These are phyloP conservation scores for Phytophthora pistaciae DNA, from an alignment of 352 stramenopile species.

Conservation along the genomic window DNA sequence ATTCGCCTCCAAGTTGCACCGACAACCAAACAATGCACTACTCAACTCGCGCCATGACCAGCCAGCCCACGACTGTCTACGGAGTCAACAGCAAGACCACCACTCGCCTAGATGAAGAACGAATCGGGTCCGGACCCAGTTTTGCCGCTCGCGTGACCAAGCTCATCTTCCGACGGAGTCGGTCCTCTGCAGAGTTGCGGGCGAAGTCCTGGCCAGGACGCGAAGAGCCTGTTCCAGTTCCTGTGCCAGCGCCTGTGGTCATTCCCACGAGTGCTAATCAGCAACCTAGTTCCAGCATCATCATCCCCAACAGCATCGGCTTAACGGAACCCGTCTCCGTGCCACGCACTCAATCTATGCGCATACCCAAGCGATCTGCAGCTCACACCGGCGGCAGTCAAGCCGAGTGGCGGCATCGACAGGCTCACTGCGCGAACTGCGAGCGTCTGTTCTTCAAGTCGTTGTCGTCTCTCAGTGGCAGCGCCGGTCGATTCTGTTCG, in stretches of 20 bases:
- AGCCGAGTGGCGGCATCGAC: constrained; percentile 22
- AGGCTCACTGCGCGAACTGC: constrained; percentile 34
- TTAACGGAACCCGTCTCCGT: neutral
- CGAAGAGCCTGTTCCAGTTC: neutral
- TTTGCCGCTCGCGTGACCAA: neutral
- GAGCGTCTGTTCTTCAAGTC: constrained; percentile 32
- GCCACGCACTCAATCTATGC: neutral
- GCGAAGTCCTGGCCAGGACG: constrained; percentile 30
- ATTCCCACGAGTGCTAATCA: neutral
- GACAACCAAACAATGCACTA: neutral
- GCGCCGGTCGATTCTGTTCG: constrained; percentile 39
- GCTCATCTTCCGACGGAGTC: constrained; percentile 16
- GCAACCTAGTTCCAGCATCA: constrained; percentile 19
- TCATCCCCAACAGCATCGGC: constrained; percentile 7
- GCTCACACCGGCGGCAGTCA: neutral
- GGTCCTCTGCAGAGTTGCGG: neutral
- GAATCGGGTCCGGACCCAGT: neutral
- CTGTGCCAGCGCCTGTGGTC: neutral
- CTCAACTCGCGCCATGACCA: neutral
- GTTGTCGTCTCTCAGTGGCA: constrained; percentile 20
- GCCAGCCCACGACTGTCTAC: neutral
- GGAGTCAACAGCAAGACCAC: neutral
- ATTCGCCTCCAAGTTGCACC: neutral
- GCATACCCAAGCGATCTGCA: neutral
- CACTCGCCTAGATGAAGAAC: neutral